phyloP scores from a whole-genome alignment of 306 rosid genomes.

The Quercus berberidifolia region DNA sequence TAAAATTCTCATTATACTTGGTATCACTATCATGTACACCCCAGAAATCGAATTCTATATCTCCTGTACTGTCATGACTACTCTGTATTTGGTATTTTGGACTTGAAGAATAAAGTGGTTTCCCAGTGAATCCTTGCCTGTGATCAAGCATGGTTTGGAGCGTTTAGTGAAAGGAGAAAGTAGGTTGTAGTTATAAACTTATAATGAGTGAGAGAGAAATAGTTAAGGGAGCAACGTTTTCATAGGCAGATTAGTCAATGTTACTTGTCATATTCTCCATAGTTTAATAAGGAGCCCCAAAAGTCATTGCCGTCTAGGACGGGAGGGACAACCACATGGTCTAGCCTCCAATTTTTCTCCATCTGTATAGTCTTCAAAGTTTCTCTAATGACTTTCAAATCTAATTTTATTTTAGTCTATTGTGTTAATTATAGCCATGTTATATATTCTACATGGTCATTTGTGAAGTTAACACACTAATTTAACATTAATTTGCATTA shows the following conservation, averaged over 20 bases:
- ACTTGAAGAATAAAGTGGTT: conserved; percentile 7
- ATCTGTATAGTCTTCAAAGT: not conserved
- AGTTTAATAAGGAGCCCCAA: conserved; percentile 13
- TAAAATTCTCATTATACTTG: not conserved
- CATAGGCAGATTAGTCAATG: conserved; percentile 24
- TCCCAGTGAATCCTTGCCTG: conserved; percentile 12
- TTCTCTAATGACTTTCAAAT: not conserved
- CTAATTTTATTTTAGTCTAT: not conserved
- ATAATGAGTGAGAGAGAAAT: not conserved
- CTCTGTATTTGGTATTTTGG: conserved; percentile 27
- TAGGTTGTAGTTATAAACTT: not conserved
- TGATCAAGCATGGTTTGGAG: conserved; percentile 38
- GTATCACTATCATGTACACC: conserved; percentile 28
- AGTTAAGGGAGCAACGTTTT: not conserved
- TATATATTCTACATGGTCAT: too few relatives aligned
- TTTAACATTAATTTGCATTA: too few relatives aligned
- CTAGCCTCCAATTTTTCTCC: conserved; percentile 31
- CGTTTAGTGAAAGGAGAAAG: conserved; percentile 18
- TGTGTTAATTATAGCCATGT: too few relatives aligned
- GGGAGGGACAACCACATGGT: conserved; percentile 37
- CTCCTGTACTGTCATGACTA: conserved; percentile 30
- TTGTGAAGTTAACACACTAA: too few relatives aligned
- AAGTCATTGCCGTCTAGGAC: conserved; percentile 53
- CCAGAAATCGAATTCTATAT: conserved; percentile 56
- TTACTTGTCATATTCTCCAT: conserved; percentile 3